phyloP scores from a whole-genome alignment of 495 filamentous ascomycete species.

The Hyaloscypha finlandica region DNA sequence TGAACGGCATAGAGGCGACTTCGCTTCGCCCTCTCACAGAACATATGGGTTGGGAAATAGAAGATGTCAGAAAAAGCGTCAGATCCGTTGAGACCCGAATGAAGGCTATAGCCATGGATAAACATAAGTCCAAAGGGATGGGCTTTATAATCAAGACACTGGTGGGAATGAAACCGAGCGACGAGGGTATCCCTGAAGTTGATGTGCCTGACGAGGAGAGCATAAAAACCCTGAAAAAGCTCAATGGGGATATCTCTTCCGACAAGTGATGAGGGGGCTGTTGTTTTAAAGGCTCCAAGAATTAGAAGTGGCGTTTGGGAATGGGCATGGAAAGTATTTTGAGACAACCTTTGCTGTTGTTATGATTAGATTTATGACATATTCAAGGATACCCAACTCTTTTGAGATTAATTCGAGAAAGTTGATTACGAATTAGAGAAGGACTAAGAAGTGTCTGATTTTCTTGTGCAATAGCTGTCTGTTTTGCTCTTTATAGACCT shows the following conservation, averaged over 20 bases:
- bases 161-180: slow-evolving; percentile 55
- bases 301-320: slow-evolving; percentile 3
- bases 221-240: slow-evolving; percentile 10
- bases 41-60: slow-evolving; percentile 55
- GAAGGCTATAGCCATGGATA: slow-evolving; percentile 46
- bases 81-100: slow-evolving; percentile 55
- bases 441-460: not conserved
- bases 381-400: slow-evolving; percentile 9
- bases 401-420: slow-evolving; percentile 1
- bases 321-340: slow-evolving; percentile 11
- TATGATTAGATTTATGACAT: not conserved
- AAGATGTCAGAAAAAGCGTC: slow-evolving; percentile 57
- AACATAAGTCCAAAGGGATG: slow-evolving; percentile 42
- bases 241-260: not conserved
- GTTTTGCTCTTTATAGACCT: not conserved
- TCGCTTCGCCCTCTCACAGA: slow-evolving; percentile 62
- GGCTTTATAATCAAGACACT: slow-evolving; percentile 53
- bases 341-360: not conserved
- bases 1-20: slow-evolving; percentile 67
- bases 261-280: not conserved
- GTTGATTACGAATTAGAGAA: not conserved
- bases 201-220: slow-evolving; percentile 13
- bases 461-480: not conserved
- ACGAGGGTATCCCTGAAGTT: not conserved
- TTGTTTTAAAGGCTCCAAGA: not conserved